A percentile compares a stretch with the other conserved stretches of the same genome.
phyloP scores from a whole-genome alignment of 108 stramenopile genomes.

The Bacterosira constricta region DNA sequence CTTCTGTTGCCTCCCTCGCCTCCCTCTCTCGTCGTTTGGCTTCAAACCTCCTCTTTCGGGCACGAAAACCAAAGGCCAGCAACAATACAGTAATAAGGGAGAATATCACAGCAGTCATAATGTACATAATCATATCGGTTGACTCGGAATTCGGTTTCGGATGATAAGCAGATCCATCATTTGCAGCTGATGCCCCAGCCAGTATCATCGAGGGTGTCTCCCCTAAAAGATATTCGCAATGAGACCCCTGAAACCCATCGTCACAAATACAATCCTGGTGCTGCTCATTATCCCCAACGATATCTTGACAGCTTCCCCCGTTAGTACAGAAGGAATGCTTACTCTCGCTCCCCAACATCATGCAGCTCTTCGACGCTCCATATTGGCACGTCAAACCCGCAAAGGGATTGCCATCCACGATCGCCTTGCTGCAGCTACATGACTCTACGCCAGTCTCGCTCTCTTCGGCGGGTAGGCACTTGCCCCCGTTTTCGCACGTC shows the following conservation, averaged over 20 bases:
- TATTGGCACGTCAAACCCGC: constrained; percentile 51
- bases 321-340: constrained; percentile 70
- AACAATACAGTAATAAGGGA: constrained; percentile 17
- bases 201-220: not conserved
- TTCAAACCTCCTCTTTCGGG: constrained; percentile 9
- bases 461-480: constrained; percentile 27
- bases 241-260: constrained; percentile 35
- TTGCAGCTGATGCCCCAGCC: not conserved
- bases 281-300: constrained; percentile 34
- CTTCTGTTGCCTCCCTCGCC: constrained; percentile 35
- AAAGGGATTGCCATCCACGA: constrained; percentile 49
- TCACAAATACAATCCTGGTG: constrained; percentile 35
- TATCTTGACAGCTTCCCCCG: constrained; percentile 50
- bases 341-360: constrained; percentile 32
- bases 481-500: constrained; percentile 25
- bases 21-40: constrained; percentile 22
- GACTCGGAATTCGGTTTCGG: not conserved
- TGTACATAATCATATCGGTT: constrained; percentile 6
- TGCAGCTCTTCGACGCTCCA: constrained; percentile 54
- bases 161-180: not conserved
- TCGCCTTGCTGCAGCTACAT: constrained; percentile 42
- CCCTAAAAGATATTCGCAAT: constrained; percentile 42
- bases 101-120: constrained; percentile 13
- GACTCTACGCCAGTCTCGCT: constrained; percentile 4
- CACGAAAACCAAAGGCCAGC: constrained; percentile 19